Evolutionary conservation across 1,284 basidiomycete species (phyloP).

Genomic region (Microbotryomycetes sp.): DNA sequence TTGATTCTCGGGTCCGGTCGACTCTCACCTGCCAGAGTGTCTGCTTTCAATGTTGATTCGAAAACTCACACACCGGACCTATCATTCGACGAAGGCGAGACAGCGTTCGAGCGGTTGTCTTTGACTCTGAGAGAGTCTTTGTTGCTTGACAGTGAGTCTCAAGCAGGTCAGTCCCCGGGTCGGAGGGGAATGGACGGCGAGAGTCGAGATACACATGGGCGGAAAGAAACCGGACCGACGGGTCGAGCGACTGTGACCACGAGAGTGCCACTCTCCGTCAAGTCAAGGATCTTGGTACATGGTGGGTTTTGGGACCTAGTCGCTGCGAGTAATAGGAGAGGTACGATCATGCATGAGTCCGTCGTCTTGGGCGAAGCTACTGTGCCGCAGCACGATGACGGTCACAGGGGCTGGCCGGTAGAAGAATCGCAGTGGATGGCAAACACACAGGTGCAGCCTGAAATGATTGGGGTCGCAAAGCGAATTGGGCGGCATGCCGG

Average conservation of each 20-base stretch:
- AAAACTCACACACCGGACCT: too few species aligned
- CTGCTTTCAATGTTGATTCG: neutral
- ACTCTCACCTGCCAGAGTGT: neutral
- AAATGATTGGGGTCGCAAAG: conserved; percentile 19
- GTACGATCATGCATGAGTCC: neutral
- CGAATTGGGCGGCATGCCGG: conserved; percentile 6
- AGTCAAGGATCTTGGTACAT: conserved; percentile 55
- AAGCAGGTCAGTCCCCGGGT: too few species aligned
- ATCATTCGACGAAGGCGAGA: too few species aligned
- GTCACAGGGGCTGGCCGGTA: conserved; percentile 46
- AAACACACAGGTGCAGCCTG: conserved; percentile 3
- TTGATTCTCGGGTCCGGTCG: neutral
- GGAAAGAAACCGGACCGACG: too few species aligned
- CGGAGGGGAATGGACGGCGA: too few species aligned
- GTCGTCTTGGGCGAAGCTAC: too few species aligned
- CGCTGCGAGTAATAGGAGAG: conserved; percentile 39
- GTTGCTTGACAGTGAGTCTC: neutral
- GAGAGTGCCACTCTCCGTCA: conserved; percentile 10
- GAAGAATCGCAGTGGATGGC: conserved; percentile 30
- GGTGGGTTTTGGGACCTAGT: conserved; percentile 81
- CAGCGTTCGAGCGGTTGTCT: neutral
- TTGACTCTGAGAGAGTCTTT: neutral
- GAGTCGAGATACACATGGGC: too few species aligned
- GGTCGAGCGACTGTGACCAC: conserved; percentile 2
- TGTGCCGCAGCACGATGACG: conserved; percentile 50